phyloP scores from a whole-genome alignment of 2,329 filamentous ascomycete genomes.

The Colletotrichum tamarilloi region DNA sequence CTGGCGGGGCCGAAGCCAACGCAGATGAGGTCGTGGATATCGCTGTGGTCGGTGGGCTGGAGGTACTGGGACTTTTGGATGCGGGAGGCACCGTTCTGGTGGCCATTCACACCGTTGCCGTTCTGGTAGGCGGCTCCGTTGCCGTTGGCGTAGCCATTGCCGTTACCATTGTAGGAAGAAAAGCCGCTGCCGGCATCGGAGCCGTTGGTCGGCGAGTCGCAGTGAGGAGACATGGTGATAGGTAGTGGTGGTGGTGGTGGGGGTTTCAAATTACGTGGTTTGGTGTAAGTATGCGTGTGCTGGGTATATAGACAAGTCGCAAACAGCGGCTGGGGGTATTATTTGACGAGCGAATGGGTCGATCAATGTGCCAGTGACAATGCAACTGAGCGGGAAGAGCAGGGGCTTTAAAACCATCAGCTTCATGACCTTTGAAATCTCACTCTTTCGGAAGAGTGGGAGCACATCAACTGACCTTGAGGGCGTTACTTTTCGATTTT shows the following conservation, averaged over 20 bases:
- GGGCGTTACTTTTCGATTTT: slow-evolving; percentile 16
- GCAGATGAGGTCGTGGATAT: slow-evolving; percentile 86
- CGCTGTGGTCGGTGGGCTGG: slow-evolving; percentile 64
- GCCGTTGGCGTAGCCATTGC: slow-evolving; percentile 34
- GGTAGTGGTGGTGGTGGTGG: slow-evolving; percentile 3
- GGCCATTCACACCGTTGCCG: slow-evolving; percentile 30
- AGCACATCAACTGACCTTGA: slow-evolving; percentile 33
- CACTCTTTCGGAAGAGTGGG: slow-evolving; percentile 20
- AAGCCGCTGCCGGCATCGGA: slow-evolving; percentile 31
- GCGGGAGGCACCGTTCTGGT: slow-evolving; percentile 14
- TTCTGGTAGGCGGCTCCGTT: slow-evolving; percentile 25
- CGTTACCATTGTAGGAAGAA: slow-evolving; percentile 37
- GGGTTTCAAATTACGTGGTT: slow-evolving; percentile 1
- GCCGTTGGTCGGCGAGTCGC: slow-evolving; percentile 45
- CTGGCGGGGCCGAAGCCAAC: slow-evolving; percentile 95
- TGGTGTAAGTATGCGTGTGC: neutral
- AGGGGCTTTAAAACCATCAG: slow-evolving; percentile 29
- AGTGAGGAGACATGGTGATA: slow-evolving; percentile 49
- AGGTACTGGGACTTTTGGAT: slow-evolving; percentile 54
- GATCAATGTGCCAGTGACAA: slow-evolving; percentile 17
- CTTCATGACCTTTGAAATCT: slow-evolving; percentile 14
- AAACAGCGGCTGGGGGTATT: slow-evolving; percentile 10
- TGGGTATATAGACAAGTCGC: slow-evolving; percentile 5
- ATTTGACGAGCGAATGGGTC: slow-evolving; percentile 7
- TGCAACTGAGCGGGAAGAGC: slow-evolving; percentile 17